A percentile compares a stretch with the other conserved stretches of the same genome.
Conservation (phyloP, 192 early-diverging fungal species). For the Linnemannia hyalina region DNA sequence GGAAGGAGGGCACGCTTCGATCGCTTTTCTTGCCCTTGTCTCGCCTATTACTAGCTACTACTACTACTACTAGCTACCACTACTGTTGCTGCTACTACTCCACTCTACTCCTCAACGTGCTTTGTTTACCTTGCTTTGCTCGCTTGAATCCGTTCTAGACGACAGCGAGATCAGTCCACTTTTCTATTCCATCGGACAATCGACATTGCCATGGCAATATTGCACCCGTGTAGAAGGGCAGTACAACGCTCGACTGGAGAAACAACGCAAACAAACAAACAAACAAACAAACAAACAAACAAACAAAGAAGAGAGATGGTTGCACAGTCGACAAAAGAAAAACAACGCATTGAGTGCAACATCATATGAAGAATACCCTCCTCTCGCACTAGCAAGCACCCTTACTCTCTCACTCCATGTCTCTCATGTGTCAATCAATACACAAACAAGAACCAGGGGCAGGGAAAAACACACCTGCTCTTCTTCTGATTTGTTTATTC, state of each 20-base stretch:
- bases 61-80: too few species aligned
- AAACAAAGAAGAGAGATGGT: background rate
- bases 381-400: slow-evolving; percentile 3
- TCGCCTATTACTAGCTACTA: too few species aligned
- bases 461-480: background rate
- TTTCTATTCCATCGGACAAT: background rate
- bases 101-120: background rate
- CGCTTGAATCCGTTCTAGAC: background rate
- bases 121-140: background rate
- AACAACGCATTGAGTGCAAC: background rate
- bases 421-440: background rate
- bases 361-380: background rate
- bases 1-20: too few species aligned
- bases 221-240: background rate
- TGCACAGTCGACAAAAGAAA: background rate
- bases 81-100: background rate
- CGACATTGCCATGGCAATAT: background rate
- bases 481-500: background rate
- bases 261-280: background rate
- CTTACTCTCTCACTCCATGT: background rate
- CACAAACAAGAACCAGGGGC: background rate
- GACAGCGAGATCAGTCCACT: background rate
- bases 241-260: background rate
- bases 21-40: too few species aligned
- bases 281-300: background rate